Evolutionary conservation across 2,329 filamentous ascomycete species (phyloP).

Genomic region (Teratosphaeria destructans): DNA sequence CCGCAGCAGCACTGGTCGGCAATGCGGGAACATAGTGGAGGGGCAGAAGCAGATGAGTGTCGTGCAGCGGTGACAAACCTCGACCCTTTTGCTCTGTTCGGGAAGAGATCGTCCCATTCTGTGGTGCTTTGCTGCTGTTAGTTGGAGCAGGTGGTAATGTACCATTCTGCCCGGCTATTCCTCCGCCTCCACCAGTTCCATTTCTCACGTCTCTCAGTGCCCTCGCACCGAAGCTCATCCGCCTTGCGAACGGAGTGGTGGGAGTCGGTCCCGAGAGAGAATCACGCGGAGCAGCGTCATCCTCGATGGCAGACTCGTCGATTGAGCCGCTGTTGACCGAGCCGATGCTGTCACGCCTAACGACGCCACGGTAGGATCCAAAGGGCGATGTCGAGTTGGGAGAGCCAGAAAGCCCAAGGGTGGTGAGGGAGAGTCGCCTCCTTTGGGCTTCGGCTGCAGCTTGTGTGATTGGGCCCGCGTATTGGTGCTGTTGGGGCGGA

Average conservation of each 20-base stretch:
- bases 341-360: slow-evolving; percentile 33
- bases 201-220: slow-evolving; percentile 61
- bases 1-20: slow-evolving; percentile 27
- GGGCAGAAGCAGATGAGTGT: slow-evolving; percentile 4
- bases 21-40: slow-evolving; percentile 2
- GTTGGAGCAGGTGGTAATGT: slow-evolving; percentile 21
- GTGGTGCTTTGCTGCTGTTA: slow-evolving; percentile 5
- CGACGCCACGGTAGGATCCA: slow-evolving; percentile 30
- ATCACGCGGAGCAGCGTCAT: slow-evolving; percentile 37
- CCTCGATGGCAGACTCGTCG: slow-evolving; percentile 40
- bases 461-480: slow-evolving; percentile 35
- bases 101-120: slow-evolving; percentile 36
- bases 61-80: slow-evolving; percentile 41
- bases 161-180: slow-evolving; percentile 22
- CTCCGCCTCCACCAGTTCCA: slow-evolving; percentile 21
- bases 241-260: slow-evolving; percentile 65
- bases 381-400: slow-evolving; percentile 33
- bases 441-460: slow-evolving; percentile 41
- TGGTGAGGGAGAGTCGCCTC: slow-evolving; percentile 40
- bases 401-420: slow-evolving; percentile 37
- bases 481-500: slow-evolving; percentile 21
- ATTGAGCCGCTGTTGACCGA: slow-evolving; percentile 33
- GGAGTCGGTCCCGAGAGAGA: slow-evolving; percentile 36
- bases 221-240: slow-evolving; percentile 82
- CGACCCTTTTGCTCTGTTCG: slow-evolving; percentile 43